Conservation (phyloP, 75 land plant species). For the Cryptomeria japonica region DNA sequence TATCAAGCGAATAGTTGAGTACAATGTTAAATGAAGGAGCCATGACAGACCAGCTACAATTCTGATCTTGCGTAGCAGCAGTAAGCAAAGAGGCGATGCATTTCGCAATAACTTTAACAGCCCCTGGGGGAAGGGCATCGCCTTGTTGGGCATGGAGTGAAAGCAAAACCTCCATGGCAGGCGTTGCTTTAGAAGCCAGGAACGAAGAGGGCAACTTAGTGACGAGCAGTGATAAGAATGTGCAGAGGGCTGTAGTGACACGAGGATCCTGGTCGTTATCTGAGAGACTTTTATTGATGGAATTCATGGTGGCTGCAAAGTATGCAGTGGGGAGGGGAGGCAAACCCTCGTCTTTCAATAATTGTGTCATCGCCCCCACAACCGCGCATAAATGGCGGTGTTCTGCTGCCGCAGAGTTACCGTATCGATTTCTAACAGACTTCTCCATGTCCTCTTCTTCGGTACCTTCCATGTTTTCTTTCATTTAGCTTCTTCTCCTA, state of each 20-base stretch:
- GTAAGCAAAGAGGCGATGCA: conserved; percentile 51
- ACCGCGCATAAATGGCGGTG: conserved; percentile 81
- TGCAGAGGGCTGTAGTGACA: conserved; percentile 49
- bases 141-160: conserved; percentile 14
- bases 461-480: neutral
- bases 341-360: conserved; percentile 67
- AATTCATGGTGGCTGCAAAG: conserved; percentile 70
- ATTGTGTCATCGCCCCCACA: conserved; percentile 73
- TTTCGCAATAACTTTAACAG: conserved; percentile 45
- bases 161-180: conserved; percentile 31
- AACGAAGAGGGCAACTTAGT: conserved; percentile 41
- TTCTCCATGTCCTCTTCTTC: neutral
- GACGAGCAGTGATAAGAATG: conserved; percentile 57
- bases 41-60: conserved; percentile 54
- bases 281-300: conserved; percentile 40
- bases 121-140: conserved; percentile 23
- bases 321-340: conserved; percentile 71
- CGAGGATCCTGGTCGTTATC: conserved; percentile 20
- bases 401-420: conserved; percentile 50
- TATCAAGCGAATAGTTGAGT: conserved; percentile 51
- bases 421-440: conserved; percentile 15
- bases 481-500: neutral
- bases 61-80: conserved; percentile 31
- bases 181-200: conserved; percentile 37
- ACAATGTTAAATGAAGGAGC: conserved; percentile 49